A percentile compares a stretch with the other conserved stretches of the same genome.
Evolutionary conservation across 306 rosid species (phyloP).

Genomic region (Senna siamea): DNA sequence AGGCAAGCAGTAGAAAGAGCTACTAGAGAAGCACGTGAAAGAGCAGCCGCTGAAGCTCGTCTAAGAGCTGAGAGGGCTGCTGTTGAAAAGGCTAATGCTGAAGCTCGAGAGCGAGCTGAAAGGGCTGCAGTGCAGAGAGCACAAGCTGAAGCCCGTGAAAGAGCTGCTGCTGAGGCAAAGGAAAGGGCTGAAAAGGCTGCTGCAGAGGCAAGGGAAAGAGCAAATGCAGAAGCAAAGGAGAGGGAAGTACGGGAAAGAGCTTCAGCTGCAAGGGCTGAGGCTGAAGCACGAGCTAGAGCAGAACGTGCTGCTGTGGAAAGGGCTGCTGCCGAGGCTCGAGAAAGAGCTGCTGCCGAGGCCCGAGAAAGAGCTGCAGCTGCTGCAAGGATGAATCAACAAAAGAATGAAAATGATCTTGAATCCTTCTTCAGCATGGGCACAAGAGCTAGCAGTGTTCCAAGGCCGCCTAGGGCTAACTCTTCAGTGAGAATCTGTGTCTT

Average conservation of each 20-base stretch:
- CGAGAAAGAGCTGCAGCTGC: conserved; percentile 83
- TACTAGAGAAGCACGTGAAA: conserved; percentile 97
- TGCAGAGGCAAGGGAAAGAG: conserved; percentile 53
- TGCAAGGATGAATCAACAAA: conserved; percentile 80
- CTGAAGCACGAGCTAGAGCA: conserved; percentile 75
- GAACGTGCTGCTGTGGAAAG: conserved; percentile 92
- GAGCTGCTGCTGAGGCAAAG: conserved; percentile 93
- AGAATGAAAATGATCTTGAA: conserved; percentile 80
- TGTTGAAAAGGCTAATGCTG: conserved; percentile 83
- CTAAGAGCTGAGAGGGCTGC: conserved; percentile 86
- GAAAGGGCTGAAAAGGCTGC: conserved; percentile 90
- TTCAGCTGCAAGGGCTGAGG: conserved; percentile 53
- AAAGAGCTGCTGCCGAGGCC: conserved; percentile 80
- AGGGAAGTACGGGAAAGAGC: conserved; percentile 70
- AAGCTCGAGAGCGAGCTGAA: conserved; percentile 93
- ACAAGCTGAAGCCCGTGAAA: conserved; percentile 92
- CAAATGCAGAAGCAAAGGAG: conserved; percentile 51
- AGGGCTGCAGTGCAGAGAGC: conserved; percentile 94
- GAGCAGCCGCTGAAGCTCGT: conserved; percentile 90
- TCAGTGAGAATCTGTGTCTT: conserved; percentile 60
- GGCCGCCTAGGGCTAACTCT: conserved; percentile 83
- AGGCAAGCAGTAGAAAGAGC: conserved; percentile 99
- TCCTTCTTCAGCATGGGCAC: conserved; percentile 70
- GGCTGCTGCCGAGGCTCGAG: conserved; percentile 82
- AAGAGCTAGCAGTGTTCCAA: conserved; percentile 83